A percentile compares a stretch with the other conserved stretches of the same genome.
These are phyloP conservation scores for Artemisia argyi DNA, from an alignment of 129 eudicot species.

Conservation along the genomic window DNA sequence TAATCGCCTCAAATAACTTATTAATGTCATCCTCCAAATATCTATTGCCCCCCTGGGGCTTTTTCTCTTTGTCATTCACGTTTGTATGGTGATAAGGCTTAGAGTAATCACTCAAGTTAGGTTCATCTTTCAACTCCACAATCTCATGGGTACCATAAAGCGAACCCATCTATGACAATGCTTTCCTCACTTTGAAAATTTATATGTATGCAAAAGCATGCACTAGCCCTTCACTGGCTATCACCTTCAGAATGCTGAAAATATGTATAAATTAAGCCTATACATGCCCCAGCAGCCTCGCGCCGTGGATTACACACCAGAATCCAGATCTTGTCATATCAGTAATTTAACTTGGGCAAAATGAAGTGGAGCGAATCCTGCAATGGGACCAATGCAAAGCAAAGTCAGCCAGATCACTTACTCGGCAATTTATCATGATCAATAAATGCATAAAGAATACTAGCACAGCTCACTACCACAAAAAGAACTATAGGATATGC, in stretches of 20 bases:
- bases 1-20: conserved; percentile 77
- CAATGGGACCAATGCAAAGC: conserved; percentile 19
- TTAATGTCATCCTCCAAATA: conserved; percentile 78
- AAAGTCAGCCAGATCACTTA: conserved; percentile 24
- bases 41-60: conserved; percentile 53
- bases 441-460: conserved; percentile 8
- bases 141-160: conserved; percentile 65
- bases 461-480: conserved; percentile 17
- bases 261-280: not conserved
- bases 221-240: conserved; percentile 9
- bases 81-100: not conserved
- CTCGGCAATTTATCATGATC: conserved; percentile 14
- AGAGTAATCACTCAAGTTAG: conserved; percentile 11
- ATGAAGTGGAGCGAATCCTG: conserved; percentile 30
- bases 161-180: conserved; percentile 44
- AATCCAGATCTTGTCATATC: conserved; percentile 14
- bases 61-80: conserved; percentile 43
- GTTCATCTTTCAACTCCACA: conserved; percentile 67
- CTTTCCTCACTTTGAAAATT: not conserved
- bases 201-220: conserved; percentile 2
- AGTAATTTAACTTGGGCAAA: conserved; percentile 5
- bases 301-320: conserved; percentile 9
- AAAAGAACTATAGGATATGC: not conserved
- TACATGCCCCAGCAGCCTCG: conserved; percentile 16
- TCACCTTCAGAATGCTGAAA: not conserved